Base-by-base conservation (phyloP, 768 basidiomycete genomes). In the Tephrocybe rancida region DNA sequence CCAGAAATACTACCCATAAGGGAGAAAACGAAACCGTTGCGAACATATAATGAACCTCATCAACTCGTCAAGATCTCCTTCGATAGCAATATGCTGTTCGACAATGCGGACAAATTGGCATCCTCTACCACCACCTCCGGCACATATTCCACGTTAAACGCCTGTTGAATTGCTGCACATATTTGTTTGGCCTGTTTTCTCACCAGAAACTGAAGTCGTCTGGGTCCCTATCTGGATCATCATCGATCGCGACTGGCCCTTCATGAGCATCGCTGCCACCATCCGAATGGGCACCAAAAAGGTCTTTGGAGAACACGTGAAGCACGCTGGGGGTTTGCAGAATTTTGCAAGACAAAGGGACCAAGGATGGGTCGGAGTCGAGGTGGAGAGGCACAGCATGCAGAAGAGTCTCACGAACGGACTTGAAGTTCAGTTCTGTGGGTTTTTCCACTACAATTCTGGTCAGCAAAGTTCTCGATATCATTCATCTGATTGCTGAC, bases 141-240 rank as follows among this genome's bases (percentile, higher is more conserved):
- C 8, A 86, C 87, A 66, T 94, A 88, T 64, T 98, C 95, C 35
- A 98, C 88, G 22, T 80, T 84, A 70, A 97, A 98, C 26, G 88
- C 82, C 67, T 92, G 83, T 60, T 90, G 75, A 53, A 96, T 85
- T 24, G 85, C 87, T 18, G 75, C 71, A 47, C 88, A 88, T 60
- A 99, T 98, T 49, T 92, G 83, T 70, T 87, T 88, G 51, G 96
- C 97, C 68, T 99, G 96, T 77, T 75, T 61, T 90, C 87, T 1
- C 88, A 88, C 92, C 95, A 96, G 73, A 99, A 94, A 42, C 84
- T 81, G 69, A 99, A 98, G 71, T 98, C 95, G 64, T 98, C 95
- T 1, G 86, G 84, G 62, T 95, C 91, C 41, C 78, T 83, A 30
- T 72, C 68, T 24, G 63, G 53, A 29, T 70, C 65, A 30, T 58